Evolutionary conservation across 129 eudicot species (phyloP).

Genomic region (Silybum marianum): DNA sequence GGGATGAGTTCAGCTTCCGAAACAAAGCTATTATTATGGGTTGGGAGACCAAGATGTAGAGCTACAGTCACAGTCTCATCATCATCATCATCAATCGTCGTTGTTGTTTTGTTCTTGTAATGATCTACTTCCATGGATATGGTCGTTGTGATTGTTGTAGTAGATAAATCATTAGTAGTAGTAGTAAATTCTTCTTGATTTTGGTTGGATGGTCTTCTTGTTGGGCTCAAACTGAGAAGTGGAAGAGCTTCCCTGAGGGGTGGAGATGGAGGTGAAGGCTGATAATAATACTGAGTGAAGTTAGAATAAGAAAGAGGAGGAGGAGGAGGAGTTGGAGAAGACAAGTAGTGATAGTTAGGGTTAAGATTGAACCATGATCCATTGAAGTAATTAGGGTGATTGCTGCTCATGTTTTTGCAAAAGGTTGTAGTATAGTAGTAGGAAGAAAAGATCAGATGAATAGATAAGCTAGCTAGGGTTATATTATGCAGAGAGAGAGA

Average conservation of each 20-base stretch:
- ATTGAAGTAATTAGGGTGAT: conserved; percentile 58
- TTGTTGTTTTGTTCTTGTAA: conserved; percentile 19
- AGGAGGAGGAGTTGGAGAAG: conserved; percentile 13
- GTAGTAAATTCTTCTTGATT: conserved; percentile 8
- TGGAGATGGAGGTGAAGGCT: conserved; percentile 72
- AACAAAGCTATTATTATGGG: conserved; percentile 36
- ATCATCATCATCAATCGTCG: conserved; percentile 12
- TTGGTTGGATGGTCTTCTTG: conserved; percentile 33
- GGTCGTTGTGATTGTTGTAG: conserved; percentile 21
- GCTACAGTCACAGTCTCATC: conserved; percentile 47
- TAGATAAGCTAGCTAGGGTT: conserved; percentile 36
- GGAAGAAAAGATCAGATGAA: conserved; percentile 31
- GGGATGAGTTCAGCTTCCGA: conserved; percentile 49
- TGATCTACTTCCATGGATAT: conserved; percentile 53
- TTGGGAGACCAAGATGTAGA: conserved; percentile 73
- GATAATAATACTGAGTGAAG: conserved; percentile 27
- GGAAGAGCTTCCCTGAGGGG: conserved; percentile 89
- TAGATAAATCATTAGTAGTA: conserved; percentile 21
- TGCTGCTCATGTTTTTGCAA: conserved; percentile 51
- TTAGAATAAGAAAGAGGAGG: conserved; percentile 23
- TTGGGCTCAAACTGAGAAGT: conserved; percentile 60
- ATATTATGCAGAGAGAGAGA: conserved; percentile 15
- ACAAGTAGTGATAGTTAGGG: conserved; percentile 29
- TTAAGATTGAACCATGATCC: conserved; percentile 53
- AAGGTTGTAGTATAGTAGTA: conserved; percentile 26